These are phyloP conservation scores for Collybia sp. DNA, from an alignment of 768 basidiomycete species.

Conservation along the genomic window DNA sequence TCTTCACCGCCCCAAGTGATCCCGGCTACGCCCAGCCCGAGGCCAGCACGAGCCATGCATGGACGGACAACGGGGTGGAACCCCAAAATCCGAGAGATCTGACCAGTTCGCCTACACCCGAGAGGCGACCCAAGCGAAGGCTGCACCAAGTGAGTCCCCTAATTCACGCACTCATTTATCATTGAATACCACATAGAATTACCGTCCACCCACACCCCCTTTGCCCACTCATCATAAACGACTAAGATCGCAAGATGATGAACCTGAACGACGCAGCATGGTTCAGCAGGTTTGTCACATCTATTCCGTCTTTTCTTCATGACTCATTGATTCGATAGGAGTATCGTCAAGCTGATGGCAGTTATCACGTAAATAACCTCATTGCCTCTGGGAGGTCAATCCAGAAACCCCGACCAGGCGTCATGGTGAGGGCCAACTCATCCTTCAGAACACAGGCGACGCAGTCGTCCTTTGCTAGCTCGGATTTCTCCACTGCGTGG, in stretches of 20 bases:
- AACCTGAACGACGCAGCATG: not conserved
- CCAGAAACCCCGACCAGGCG: no score
- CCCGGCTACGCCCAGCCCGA: not conserved
- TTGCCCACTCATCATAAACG: conserved; percentile 31
- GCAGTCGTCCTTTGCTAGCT: conserved; percentile 24
- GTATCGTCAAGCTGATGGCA: not conserved
- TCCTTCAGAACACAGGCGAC: conserved; percentile 34
- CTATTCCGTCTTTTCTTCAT: no score
- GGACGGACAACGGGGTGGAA: not conserved
- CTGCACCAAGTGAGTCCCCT: conserved; percentile 15
- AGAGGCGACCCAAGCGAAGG: conserved; percentile 13
- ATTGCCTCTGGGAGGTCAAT: no score
- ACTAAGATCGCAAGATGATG: conserved; percentile 21
- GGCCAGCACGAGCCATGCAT: not conserved
- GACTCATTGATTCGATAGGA: not conserved
- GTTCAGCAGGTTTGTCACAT: no score
- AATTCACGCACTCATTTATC: not conserved
- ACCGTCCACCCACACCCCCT: conserved; percentile 59
- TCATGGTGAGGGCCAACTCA: conserved; percentile 5
- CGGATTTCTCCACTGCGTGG: conserved; percentile 23
- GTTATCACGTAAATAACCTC: not conserved
- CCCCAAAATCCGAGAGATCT: conserved; percentile 1
- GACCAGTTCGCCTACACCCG: conserved; percentile 2
- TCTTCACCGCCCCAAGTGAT: not conserved
- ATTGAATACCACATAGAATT: conserved; percentile 27